Conservation (phyloP, 78 protist species). For the Dictyostelium capitatum region DNA sequence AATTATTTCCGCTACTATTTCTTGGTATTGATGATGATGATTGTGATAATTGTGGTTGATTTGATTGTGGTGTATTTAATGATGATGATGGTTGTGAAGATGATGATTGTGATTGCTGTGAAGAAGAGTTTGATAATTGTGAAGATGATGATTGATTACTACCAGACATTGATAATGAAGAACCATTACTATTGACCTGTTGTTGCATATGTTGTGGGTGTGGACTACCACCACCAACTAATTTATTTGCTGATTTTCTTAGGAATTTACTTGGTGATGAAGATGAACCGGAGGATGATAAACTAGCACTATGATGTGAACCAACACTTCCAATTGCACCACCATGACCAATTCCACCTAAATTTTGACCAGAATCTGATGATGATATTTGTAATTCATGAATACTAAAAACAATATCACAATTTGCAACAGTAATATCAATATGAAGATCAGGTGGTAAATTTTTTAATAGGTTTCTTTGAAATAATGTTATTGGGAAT, state of each 20-base stretch:
- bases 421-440: conserved; percentile 41
- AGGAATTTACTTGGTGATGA: conserved; percentile 32
- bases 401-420: conserved; percentile 59
- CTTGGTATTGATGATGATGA: not conserved
- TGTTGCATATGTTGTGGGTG: conserved; percentile 11
- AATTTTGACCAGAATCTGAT: conserved; percentile 1
- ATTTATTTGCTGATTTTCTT: conserved; percentile 19
- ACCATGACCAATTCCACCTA: conserved; percentile 3
- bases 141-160: too few relatives aligned
- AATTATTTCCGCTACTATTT: not conserved
- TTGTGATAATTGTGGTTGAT: conserved; percentile 8
- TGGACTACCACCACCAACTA: not conserved
- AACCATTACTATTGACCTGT: not conserved
- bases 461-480: conserved; percentile 45
- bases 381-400: conserved; percentile 56
- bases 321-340: not conserved
- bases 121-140: too few relatives aligned
- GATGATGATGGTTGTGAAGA: not conserved
- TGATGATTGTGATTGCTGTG: conserved; percentile 8
- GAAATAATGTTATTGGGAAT: conserved; percentile 58
- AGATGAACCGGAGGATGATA: not conserved
- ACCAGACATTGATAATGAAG: too few relatives aligned
- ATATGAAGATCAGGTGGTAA: conserved; percentile 69
- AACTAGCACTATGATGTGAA: not conserved
- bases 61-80: not conserved